Conservation (phyloP, 2,329 filamentous ascomycete species). For the Fusarium tjaetaba region DNA sequence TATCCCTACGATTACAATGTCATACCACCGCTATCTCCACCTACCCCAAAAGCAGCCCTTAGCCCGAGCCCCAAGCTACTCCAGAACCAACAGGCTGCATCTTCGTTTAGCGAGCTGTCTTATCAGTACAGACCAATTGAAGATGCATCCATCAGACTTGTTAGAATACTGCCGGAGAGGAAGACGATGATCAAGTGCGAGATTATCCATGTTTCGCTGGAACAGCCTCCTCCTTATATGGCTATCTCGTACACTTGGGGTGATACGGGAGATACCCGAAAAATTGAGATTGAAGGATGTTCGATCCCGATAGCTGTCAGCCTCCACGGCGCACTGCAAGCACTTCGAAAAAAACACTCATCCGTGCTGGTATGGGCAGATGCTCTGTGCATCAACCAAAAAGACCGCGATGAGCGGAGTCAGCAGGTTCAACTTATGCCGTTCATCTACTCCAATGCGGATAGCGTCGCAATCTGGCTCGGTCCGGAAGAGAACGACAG, state of each 20-base stretch:
- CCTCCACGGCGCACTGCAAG: slow-evolving; percentile 7
- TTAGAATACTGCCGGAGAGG: slow-evolving; percentile 6
- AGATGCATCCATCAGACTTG: slow-evolving; percentile 14
- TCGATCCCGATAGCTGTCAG: not conserved
- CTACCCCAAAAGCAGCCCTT: not conserved
- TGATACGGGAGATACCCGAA: slow-evolving; percentile 8
- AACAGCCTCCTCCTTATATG: not conserved
- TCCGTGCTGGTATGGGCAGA: slow-evolving; percentile 21
- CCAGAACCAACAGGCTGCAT: not conserved
- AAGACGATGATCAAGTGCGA: slow-evolving; percentile 18
- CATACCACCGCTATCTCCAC: not conserved
- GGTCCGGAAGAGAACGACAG: slow-evolving; percentile 20
- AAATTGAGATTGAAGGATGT: slow-evolving; percentile 9
- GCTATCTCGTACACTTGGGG: slow-evolving; percentile 29
- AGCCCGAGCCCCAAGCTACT: not conserved
- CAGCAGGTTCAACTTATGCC: slow-evolving; percentile 24
- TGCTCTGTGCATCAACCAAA: slow-evolving; percentile 17
- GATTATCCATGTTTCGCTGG: slow-evolving; percentile 1
- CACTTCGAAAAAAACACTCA: not conserved
- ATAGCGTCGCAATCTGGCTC: slow-evolving; percentile 18
- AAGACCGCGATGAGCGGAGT: not conserved
- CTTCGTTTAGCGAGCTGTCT: not conserved
- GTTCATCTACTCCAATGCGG: slow-evolving; percentile 14
- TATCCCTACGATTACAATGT: not conserved
- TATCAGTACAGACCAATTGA: slow-evolving; percentile 18